Conservation (phyloP, 2,329 filamentous ascomycete species). For the Epichloe scottii region DNA sequence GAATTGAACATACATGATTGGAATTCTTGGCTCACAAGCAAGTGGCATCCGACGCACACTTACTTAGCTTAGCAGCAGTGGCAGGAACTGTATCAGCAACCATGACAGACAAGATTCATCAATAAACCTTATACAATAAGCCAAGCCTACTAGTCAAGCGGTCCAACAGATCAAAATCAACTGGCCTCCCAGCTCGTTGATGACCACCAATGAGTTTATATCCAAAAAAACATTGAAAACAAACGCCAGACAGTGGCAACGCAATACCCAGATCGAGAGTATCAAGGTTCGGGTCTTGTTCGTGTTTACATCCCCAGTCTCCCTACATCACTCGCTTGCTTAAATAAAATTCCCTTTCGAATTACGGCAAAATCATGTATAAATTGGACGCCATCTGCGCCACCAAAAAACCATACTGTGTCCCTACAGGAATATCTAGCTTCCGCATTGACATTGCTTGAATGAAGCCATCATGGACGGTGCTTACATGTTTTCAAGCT, state of each 20-base stretch:
- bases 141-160: background rate
- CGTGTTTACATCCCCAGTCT: background rate
- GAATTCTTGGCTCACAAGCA: too few relatives aligned
- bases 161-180: background rate
- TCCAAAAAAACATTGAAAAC: background rate
- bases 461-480: background rate
- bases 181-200: background rate
- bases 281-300: background rate
- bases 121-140: background rate
- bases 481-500: constrained; percentile 80
- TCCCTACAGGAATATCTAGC: background rate
- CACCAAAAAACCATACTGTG: background rate
- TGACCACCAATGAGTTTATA: background rate
- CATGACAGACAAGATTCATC: background rate
- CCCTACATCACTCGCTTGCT: background rate
- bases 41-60: too few relatives aligned
- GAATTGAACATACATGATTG: too few relatives aligned
- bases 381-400: background rate
- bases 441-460: background rate
- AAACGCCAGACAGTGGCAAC: background rate
- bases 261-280: background rate
- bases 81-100: too few relatives aligned
- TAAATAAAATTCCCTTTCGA: background rate
- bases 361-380: background rate
- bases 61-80: too few relatives aligned